A percentile compares a stretch with the other conserved stretches of the same genome.
These are phyloP conservation scores for Aspergillus pseudoterreus DNA, from an alignment of 2,329 filamentous ascomycete genomes.

Conservation along the genomic window DNA sequence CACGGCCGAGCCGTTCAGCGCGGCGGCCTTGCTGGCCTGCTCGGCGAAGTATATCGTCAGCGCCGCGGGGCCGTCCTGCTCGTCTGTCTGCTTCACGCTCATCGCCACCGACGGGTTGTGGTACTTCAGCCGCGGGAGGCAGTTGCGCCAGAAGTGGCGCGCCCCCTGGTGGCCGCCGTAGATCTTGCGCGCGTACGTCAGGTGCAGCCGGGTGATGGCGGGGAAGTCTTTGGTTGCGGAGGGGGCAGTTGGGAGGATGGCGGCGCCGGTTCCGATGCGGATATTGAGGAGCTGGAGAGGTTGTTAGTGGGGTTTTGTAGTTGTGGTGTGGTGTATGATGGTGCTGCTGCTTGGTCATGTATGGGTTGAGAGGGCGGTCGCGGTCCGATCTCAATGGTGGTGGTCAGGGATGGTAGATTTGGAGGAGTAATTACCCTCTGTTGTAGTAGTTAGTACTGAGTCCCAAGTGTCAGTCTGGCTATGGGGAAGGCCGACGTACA, in stretches of 20 bases:
- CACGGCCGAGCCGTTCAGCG: conserved; percentile 20
- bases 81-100: conserved; percentile 67
- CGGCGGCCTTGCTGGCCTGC: conserved; percentile 25
- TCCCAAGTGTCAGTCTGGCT: neutral
- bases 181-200: conserved; percentile 43
- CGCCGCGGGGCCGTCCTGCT: conserved; percentile 44
- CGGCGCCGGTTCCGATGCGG: conserved; percentile 77
- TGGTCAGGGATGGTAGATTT: neutral
- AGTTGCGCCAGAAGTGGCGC: conserved; percentile 85
- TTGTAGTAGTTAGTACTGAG: neutral
- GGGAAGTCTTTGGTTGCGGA: conserved; percentile 31
- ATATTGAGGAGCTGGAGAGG: conserved; percentile 65
- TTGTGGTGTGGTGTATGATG: neutral
- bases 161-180: conserved; percentile 37
- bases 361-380: neutral
- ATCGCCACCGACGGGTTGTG: conserved; percentile 86
- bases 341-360: neutral
- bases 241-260: conserved; percentile 60
- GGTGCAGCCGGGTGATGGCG: conserved; percentile 40
- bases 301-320: neutral
- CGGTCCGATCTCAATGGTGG: neutral
- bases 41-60: conserved; percentile 43
- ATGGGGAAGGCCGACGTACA: conserved; percentile 49
- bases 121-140: conserved; percentile 84
- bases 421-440: conserved; percentile 25